These are phyloP conservation scores for Komagataella pastoris DNA, from an alignment of 805 yeast genomes.

Conservation along the genomic window DNA sequence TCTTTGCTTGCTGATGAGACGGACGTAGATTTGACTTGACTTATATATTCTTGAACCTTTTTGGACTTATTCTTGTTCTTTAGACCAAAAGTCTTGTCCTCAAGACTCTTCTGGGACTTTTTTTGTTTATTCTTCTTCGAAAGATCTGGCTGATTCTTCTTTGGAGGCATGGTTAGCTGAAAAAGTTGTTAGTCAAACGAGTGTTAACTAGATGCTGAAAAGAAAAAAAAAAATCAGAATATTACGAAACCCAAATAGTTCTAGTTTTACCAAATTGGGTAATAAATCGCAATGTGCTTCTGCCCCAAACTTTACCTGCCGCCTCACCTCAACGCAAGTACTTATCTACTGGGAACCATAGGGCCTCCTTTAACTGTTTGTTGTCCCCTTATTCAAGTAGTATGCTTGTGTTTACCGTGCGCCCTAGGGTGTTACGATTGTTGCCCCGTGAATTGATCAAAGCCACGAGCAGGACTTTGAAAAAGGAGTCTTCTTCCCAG, in stretches of 20 bases:
- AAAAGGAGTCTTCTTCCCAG: background rate
- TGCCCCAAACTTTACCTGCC: background rate
- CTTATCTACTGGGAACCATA: background rate
- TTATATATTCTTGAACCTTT: conserved; percentile 66
- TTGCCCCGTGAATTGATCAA: background rate
- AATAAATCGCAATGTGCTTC: background rate
- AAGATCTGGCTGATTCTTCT: conserved; percentile 49
- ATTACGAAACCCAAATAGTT: background rate
- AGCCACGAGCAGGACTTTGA: background rate
- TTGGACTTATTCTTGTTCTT: conserved; percentile 87
- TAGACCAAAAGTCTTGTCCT: conserved; percentile 86
- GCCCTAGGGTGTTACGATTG: conserved; percentile 1
- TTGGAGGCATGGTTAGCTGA: conserved; percentile 58
- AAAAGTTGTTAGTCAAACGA: background rate
- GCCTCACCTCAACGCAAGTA: background rate
- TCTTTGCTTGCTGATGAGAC: conserved; percentile 27
- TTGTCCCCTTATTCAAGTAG: background rate
- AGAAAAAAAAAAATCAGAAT: background rate
- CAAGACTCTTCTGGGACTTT: conserved; percentile 51
- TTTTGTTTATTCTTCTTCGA: conserved; percentile 52
- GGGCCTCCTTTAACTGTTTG: background rate
- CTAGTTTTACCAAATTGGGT: background rate
- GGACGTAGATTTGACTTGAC: conserved; percentile 55
- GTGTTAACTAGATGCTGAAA: background rate
- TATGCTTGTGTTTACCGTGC: conserved; percentile 4